A percentile compares a stretch with the other conserved stretches of the same genome.
phyloP scores from a whole-genome alignment of 2,329 filamentous ascomycete species.

The Monosporascus cannonballus region DNA sequence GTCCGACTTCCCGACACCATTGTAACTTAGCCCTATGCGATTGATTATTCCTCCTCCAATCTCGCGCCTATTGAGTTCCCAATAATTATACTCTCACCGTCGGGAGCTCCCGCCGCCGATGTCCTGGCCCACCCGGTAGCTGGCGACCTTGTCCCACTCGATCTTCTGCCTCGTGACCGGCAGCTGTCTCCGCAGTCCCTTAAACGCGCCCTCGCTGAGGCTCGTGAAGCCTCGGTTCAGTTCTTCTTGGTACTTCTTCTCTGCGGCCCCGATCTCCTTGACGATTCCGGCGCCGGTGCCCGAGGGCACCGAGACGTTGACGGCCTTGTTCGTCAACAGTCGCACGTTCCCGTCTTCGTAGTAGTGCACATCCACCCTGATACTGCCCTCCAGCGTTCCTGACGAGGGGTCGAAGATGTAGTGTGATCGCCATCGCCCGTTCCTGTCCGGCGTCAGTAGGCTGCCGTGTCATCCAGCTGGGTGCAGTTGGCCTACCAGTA shows the following conservation, averaged over 20 bases:
- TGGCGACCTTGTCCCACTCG: conserved; percentile 97
- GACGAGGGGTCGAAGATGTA: conserved; percentile 74
- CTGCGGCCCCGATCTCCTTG: conserved; percentile 69
- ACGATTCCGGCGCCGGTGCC: conserved; percentile 63
- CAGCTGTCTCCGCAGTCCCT: conserved; percentile 83
- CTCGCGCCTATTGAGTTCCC: background rate
- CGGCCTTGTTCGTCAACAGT: conserved; percentile 77
- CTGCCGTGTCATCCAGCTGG: too few species aligned
- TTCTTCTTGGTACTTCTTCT: conserved; percentile 95
- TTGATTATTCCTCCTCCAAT: background rate
- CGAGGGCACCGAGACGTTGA: conserved; percentile 56
- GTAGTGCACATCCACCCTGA: conserved; percentile 97
- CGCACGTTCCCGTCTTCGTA: conserved; percentile 99
- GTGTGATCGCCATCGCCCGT: conserved; percentile 88
- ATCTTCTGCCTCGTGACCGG: conserved; percentile 98
- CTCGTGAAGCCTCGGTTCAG: conserved; percentile 84
- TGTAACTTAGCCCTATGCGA: background rate
- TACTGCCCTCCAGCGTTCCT: conserved; percentile 63
- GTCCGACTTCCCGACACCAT: background rate
- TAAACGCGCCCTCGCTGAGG: conserved; percentile 92
- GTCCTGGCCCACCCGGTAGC: conserved; percentile 79
- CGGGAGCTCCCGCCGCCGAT: conserved; percentile 62
- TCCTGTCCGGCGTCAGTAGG: conserved; percentile 46
- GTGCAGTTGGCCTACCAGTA: conserved; percentile 62
- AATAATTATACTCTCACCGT: conserved; percentile 27